These are phyloP conservation scores for Russula foetens DNA, from an alignment of 768 basidiomycete genomes.

Conservation along the genomic window DNA sequence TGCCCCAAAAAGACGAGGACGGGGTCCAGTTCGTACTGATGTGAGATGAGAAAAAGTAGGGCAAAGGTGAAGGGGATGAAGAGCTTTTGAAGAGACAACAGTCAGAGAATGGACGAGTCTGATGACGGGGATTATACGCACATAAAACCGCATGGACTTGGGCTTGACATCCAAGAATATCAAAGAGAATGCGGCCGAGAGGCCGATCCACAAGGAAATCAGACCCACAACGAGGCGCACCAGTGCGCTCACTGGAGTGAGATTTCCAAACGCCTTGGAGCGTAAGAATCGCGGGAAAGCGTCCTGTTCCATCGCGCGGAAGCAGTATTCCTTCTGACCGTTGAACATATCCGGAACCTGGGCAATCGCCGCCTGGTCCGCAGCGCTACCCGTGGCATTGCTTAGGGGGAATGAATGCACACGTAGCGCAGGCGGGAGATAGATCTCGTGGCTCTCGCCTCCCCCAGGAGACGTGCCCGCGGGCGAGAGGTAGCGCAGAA, in stretches of 20 bases:
- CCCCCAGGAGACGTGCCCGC: constrained; percentile 67
- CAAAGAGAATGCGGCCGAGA: constrained; percentile 82
- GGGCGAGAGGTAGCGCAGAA: constrained; percentile 85
- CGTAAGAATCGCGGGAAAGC: constrained; percentile 91
- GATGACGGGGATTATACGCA: constrained; percentile 38
- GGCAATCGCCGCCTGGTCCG: constrained; percentile 71
- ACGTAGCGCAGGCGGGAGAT: constrained; percentile 88
- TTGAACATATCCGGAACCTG: constrained; percentile 97
- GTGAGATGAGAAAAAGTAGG: constrained; percentile 84
- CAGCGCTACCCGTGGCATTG: constrained; percentile 60
- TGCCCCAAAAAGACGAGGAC: constrained; percentile 88
- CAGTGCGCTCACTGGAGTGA: constrained; percentile 86
- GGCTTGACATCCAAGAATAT: constrained; percentile 92
- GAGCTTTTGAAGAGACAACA: constrained; percentile 42
- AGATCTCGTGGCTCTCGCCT: constrained; percentile 93
- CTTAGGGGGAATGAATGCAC: constrained; percentile 86
- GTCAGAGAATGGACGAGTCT: constrained; percentile 7
- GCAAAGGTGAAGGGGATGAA: constrained; percentile 92
- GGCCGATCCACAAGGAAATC: constrained; percentile 88
- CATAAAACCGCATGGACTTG: constrained; percentile 89
- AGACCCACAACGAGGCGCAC: constrained; percentile 81
- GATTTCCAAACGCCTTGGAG: constrained; percentile 95
- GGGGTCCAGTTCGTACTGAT: constrained; percentile 96
- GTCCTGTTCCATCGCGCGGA: constrained; percentile 93
- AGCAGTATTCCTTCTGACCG: constrained; percentile 94